phyloP scores from a whole-genome alignment of 805 yeast species.

The Candida broadrunensis region DNA sequence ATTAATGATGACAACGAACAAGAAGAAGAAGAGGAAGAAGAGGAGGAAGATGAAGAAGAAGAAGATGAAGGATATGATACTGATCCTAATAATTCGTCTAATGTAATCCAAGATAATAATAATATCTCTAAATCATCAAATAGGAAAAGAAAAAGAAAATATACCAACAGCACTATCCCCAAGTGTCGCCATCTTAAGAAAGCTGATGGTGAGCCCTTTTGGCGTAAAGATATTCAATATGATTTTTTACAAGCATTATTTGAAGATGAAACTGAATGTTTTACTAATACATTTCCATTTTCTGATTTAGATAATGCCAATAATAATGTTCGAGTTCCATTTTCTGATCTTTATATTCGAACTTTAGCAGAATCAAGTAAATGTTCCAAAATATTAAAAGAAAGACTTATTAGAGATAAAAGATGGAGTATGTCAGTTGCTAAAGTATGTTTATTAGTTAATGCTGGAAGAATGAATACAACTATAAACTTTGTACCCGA shows the following conservation, averaged over 20 bases:
- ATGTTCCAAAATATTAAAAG: slow-evolving; percentile 79
- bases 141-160: background rate
- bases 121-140: background rate
- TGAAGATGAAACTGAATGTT: slow-evolving; percentile 59
- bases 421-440: slow-evolving; percentile 68
- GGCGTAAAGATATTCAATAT: slow-evolving; percentile 85
- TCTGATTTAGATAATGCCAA: slow-evolving; percentile 35
- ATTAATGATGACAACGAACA: slow-evolving; percentile 1
- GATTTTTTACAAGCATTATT: slow-evolving; percentile 69
- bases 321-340: slow-evolving; percentile 55
- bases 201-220: slow-evolving; percentile 87
- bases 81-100: background rate
- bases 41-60: slow-evolving; percentile 6
- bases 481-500: slow-evolving; percentile 93
- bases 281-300: slow-evolving; percentile 58
- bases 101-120: too few species aligned
- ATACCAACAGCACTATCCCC: slow-evolving; percentile 2
- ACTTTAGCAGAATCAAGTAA: slow-evolving; percentile 80
- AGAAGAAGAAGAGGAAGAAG: slow-evolving; percentile 5
- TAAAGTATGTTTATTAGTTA: slow-evolving; percentile 81
- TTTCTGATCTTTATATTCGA: slow-evolving; percentile 78
- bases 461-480: slow-evolving; percentile 91
- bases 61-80: slow-evolving; percentile 11
- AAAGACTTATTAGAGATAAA: slow-evolving; percentile 62
- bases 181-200: slow-evolving; percentile 68